Base-by-base conservation (phyloP, 306 rosid genomes). In the Hylodesmum podocarpum region DNA sequence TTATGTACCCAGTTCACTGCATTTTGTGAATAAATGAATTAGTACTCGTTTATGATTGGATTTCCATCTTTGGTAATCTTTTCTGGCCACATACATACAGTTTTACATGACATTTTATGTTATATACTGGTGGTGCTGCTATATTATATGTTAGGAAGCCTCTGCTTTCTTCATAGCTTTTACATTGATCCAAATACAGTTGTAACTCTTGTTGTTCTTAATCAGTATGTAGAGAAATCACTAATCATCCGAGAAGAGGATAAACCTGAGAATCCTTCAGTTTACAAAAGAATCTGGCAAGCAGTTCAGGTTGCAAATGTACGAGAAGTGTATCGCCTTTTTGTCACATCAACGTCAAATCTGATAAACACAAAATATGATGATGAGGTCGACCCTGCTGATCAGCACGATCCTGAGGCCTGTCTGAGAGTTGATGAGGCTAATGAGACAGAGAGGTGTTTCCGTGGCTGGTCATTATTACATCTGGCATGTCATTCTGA, bases 201-300 rank as follows among this genome's bases (percentile, higher is more conserved):
- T 61, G 55, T 85, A 71, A 69, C 64, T 25, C 31, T 12, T 80
- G 62, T 73, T 73, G 47, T 65, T 57, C 75, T 75, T 70, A 39
- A 82, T 43, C 79, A 95, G 99, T 95, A 95, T 65, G 83, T 89
- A 13, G 97, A 92, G 88, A 95, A 90, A 86, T 75, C 73, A 73
- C 81, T 92, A 78, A 87, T 92, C 61, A 49, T 87, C 76, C 87
- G 77, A 86, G 93, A 83, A 43, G 84, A 41, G 70, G 73, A 80
- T 82, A 77, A 37, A 24, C 66, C 91, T 0, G 83, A 78, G 73
- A 83, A 24, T 46, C 84, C 83, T 70, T 82, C 88, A 74, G 75
- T 73, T 82, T 83, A 87, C 21, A 2, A 66, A 69, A 83, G 82
- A 33, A 87, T 95, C 55, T 95, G 99, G 99, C 82, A 88, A 80